Percentiles rank a stretch among this genome's conserved stretches.
phyloP scores from a whole-genome alignment of 768 basidiomycete genomes.

The Auriscalpium microsporum region DNA sequence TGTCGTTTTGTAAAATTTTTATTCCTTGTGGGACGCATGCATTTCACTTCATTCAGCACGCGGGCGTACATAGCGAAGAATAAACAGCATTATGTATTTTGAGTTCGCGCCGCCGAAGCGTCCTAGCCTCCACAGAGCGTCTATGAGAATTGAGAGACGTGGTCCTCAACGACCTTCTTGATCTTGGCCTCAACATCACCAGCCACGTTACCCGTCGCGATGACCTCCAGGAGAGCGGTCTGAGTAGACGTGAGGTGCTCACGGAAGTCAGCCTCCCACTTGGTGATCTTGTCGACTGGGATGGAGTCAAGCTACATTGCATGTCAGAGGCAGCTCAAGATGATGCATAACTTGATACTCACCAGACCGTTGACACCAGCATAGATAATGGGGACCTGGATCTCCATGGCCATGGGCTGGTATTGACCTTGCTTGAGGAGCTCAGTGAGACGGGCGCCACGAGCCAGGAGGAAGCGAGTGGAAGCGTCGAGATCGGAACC shows the following conservation, averaged over 20 bases:
- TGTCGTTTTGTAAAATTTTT: too few relatives aligned
- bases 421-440: constrained; percentile 98
- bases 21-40: too few relatives aligned
- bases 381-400: constrained; percentile 98
- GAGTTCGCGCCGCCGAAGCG: background rate
- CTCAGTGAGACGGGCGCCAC: constrained; percentile 98
- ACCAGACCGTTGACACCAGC: constrained; percentile 99
- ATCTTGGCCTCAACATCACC: constrained; percentile 89
- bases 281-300: constrained; percentile 89
- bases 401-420: constrained; percentile 87
- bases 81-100: constrained; percentile 6
- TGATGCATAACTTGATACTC: constrained; percentile 24
- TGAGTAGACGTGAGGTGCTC: constrained; percentile 74
- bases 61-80: too few relatives aligned
- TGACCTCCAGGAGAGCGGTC: constrained; percentile 70
- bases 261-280: constrained; percentile 92
- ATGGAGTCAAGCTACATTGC: constrained; percentile 75
- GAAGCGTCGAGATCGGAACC: constrained; percentile 99
- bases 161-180: constrained; percentile 90
- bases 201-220: constrained; percentile 74
- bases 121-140: background rate
- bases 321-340: background rate
- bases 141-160: constrained; percentile 70
- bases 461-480: constrained; percentile 94
- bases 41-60: too few relatives aligned